A percentile compares a stretch with the other conserved stretches of the same genome.
These are phyloP conservation scores for Westerdykella sp. DNA, from an alignment of 2,329 filamentous ascomycete genomes.

Conservation along the genomic window DNA sequence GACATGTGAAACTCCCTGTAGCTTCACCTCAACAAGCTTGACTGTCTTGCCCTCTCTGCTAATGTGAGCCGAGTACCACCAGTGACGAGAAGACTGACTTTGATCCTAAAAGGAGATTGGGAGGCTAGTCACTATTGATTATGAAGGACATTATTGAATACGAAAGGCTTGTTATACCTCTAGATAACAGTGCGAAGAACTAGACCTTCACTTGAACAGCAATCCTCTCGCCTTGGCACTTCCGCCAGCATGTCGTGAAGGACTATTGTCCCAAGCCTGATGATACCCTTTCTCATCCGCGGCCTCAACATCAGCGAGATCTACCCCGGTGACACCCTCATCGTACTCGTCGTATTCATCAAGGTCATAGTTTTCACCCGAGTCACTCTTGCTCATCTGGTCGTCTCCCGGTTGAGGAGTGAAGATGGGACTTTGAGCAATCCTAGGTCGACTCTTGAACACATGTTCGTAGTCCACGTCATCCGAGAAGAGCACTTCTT, in stretches of 20 bases:
- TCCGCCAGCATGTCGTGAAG: conserved; percentile 18
- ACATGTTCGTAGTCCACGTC: conserved; percentile 73
- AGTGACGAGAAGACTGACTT: too few relatives aligned
- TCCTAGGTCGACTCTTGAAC: conserved; percentile 76
- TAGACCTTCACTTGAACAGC: neutral
- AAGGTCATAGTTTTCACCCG: conserved; percentile 3
- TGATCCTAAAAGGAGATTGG: too few relatives aligned
- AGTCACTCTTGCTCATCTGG: conserved; percentile 4
- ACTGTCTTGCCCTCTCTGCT: too few relatives aligned
- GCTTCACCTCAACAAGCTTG: too few relatives aligned
- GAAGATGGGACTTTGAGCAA: conserved; percentile 65
- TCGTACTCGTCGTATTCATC: conserved; percentile 8
- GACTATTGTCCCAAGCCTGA: conserved; percentile 26
- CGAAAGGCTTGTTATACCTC: too few relatives aligned
- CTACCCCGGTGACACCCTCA: conserved; percentile 27
- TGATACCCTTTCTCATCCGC: conserved; percentile 20
- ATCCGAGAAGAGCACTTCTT: conserved; percentile 63
- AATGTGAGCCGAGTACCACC: too few relatives aligned
- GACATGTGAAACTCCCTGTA: too few relatives aligned
- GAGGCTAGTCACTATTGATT: too few relatives aligned
- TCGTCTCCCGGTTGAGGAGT: conserved; percentile 12
- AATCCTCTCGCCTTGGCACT: conserved; percentile 1
- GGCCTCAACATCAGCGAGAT: conserved; percentile 26
- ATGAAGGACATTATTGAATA: too few relatives aligned
- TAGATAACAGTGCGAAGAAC: too few relatives aligned